These are phyloP conservation scores for Aspergillus sp. DNA, from an alignment of 2,329 filamentous ascomycete genomes.

Conservation along the genomic window DNA sequence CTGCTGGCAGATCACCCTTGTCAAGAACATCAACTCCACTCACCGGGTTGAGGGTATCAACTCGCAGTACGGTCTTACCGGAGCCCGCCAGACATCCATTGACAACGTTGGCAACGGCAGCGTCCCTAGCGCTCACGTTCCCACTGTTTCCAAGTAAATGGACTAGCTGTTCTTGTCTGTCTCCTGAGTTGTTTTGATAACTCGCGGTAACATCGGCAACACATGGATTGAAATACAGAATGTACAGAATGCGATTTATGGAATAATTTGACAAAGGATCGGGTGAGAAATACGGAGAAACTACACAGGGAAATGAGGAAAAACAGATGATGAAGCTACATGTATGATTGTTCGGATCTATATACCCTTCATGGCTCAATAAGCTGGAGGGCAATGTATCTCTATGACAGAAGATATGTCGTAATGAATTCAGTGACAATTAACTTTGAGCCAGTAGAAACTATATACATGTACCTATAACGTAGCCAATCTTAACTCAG, in stretches of 20 bases:
- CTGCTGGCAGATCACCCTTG: conserved; percentile 78
- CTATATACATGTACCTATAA: neutral
- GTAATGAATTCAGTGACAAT: conserved; percentile 10
- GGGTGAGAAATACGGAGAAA: neutral
- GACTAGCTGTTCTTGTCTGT: neutral
- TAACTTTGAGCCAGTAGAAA: neutral
- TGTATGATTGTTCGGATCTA: conserved; percentile 15
- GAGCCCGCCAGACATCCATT: conserved; percentile 51
- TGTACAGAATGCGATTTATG: neutral
- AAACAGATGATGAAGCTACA: neutral
- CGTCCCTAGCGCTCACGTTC: conserved; percentile 29
- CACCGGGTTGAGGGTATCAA: conserved; percentile 71
- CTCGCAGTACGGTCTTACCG: conserved; percentile 62
- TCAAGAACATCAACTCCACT: conserved; percentile 85
- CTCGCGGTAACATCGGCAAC: neutral
- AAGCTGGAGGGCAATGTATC: conserved; percentile 5
- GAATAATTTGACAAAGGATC: neutral
- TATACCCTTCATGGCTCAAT: conserved; percentile 5
- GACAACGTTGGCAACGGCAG: conserved; percentile 27
- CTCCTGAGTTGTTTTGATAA: neutral
- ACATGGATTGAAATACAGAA: neutral
- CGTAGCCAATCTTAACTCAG: neutral
- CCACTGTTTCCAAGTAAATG: conserved; percentile 16
- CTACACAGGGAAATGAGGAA: neutral
- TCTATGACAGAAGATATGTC: conserved; percentile 12